phyloP scores from a whole-genome alignment of 257 asterid species.

The Hygrophila difformis region DNA sequence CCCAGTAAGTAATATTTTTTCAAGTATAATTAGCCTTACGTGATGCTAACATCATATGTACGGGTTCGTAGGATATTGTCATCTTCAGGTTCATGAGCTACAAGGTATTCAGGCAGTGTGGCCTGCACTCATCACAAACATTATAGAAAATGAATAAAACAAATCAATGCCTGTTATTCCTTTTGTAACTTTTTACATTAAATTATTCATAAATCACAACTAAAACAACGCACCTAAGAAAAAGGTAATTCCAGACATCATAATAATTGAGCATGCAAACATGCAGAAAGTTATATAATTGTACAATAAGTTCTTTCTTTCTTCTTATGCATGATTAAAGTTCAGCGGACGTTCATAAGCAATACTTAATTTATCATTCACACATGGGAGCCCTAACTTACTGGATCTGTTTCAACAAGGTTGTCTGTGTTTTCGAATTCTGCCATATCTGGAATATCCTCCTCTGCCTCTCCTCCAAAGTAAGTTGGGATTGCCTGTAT shows the following conservation, averaged over 20 bases:
- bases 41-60: constrained; percentile 94
- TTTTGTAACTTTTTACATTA: too few species aligned
- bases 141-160: too few species aligned
- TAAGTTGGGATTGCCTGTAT: constrained; percentile 69
- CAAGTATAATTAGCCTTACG: constrained; percentile 45
- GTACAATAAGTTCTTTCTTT: too few species aligned
- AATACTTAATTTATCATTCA: too few species aligned
- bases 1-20: constrained; percentile 2
- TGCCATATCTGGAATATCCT: constrained; percentile 87
- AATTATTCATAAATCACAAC: too few species aligned
- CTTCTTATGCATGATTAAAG: too few species aligned
- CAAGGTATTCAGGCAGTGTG: constrained; percentile 63
- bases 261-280: constrained; percentile 8
- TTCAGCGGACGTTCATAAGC: too few species aligned
- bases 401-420: constrained; percentile 79
- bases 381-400: constrained; percentile 37
- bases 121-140: constrained; percentile 43
- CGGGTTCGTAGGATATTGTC: constrained; percentile 89
- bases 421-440: constrained; percentile 81
- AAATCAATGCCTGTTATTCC: too few species aligned
- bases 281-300: too few species aligned
- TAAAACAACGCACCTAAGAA: too few species aligned
- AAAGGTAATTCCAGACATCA: too few species aligned
- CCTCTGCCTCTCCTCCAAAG: constrained; percentile 91
- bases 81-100: constrained; percentile 90